Evolutionary conservation across 495 filamentous ascomycete genomes (phyloP).

Genomic region (Penicillium goetzii): DNA sequence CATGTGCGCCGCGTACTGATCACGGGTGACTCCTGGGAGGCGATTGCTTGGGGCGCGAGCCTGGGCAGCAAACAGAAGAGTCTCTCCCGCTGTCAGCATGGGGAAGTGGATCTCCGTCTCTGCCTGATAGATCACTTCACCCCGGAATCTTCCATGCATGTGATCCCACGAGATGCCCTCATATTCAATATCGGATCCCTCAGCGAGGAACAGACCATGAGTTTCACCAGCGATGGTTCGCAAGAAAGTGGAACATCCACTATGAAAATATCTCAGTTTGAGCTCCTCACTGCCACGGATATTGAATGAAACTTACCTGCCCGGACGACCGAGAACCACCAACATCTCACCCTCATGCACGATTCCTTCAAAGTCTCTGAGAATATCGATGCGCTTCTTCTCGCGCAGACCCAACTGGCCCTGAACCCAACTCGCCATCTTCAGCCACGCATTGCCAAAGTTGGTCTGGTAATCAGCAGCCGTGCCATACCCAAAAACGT

Average conservation of each 20-base stretch:
- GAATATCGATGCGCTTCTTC: constrained; percentile 26
- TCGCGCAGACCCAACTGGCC: constrained; percentile 10
- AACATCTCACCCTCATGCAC: constrained; percentile 43
- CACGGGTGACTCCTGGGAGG: constrained; percentile 44
- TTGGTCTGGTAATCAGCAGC: constrained; percentile 71
- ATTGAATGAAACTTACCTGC: constrained; percentile 36
- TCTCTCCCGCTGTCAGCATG: constrained; percentile 66
- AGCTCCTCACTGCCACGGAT: not conserved
- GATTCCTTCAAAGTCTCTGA: constrained; percentile 41
- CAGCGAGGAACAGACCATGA: constrained; percentile 42
- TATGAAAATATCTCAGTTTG: not conserved
- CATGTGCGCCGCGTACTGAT: constrained; percentile 47
- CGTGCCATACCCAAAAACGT: constrained; percentile 12
- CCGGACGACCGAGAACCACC: constrained; percentile 47
- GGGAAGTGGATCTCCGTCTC: constrained; percentile 68
- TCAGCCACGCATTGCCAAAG: constrained; percentile 66
- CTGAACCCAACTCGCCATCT: constrained; percentile 23
- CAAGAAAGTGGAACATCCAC: constrained; percentile 30
- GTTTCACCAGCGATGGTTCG: constrained; percentile 43
- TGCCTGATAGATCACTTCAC: constrained; percentile 64
- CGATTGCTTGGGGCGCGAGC: constrained; percentile 50
- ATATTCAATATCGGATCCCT: constrained; percentile 33
- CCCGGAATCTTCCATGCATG: constrained; percentile 60
- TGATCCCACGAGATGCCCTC: constrained; percentile 40
- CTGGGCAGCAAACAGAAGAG: constrained; percentile 61